A percentile compares a stretch with the other conserved stretches of the same genome.
These are phyloP conservation scores for Termitomyces bulborhizus DNA, from an alignment of 768 basidiomycete genomes.

Conservation along the genomic window DNA sequence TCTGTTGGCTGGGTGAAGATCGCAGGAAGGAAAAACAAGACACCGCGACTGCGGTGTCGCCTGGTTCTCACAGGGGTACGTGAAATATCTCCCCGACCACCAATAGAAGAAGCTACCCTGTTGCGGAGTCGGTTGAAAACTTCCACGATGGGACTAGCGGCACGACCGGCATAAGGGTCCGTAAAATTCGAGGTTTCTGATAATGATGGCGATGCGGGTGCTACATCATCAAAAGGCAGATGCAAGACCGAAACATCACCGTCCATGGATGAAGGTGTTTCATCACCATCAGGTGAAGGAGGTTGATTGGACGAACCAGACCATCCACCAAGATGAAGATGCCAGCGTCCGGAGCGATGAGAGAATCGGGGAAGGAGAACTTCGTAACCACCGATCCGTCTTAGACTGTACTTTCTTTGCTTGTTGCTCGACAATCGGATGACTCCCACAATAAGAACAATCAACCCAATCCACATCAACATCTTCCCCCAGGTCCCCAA, in stretches of 20 bases:
- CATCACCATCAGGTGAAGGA: constrained; percentile 33
- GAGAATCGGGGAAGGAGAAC: constrained; percentile 73
- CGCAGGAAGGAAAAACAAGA: constrained; percentile 79
- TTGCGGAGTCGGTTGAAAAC: constrained; percentile 51
- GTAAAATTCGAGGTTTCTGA: constrained; percentile 39
- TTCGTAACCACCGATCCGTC: constrained; percentile 69
- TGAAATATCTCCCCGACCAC: constrained; percentile 31
- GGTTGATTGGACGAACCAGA: constrained; percentile 41
- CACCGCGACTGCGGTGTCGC: constrained; percentile 48
- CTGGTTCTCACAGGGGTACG: constrained; percentile 44
- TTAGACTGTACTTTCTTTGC: constrained; percentile 52
- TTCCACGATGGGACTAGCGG: constrained; percentile 44
- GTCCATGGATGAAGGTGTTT: constrained; percentile 37
- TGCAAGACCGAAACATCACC: constrained; percentile 52
- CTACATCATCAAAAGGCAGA: constrained; percentile 45
- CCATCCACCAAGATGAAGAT: constrained; percentile 60
- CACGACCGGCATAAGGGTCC: constrained; percentile 37
- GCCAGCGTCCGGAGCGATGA: constrained; percentile 66
- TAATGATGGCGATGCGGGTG: constrained; percentile 49
- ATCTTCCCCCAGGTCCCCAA: constrained; percentile 83
- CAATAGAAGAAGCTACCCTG: constrained; percentile 42
- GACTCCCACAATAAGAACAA: constrained; percentile 65
- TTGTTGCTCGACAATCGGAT: constrained; percentile 50
- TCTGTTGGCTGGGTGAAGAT: constrained; percentile 56
- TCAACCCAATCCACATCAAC: constrained; percentile 80